Percentiles rank a stretch among this genome's conserved stretches.
phyloP scores from a whole-genome alignment of 306 rosid species.

The Inga laurina region DNA sequence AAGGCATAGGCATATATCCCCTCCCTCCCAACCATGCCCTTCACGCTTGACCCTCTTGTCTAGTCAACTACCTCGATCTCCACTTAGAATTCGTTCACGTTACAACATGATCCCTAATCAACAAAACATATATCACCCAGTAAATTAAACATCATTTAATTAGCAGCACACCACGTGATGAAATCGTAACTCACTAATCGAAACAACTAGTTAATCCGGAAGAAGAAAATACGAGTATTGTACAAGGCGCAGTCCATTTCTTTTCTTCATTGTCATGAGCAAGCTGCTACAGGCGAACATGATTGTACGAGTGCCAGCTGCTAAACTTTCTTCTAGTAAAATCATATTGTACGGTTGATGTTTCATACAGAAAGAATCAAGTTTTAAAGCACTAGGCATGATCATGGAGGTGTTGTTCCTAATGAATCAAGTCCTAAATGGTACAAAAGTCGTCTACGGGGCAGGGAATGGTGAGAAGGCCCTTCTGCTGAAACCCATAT shows the following conservation, averaged over 20 bases:
- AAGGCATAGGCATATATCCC: conserved; percentile 19
- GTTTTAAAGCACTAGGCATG: conserved; percentile 73
- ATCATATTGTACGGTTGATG: no score
- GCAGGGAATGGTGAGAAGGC: conserved; percentile 87
- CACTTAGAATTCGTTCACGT: conserved; percentile 26
- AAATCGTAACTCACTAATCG: conserved; percentile 9
- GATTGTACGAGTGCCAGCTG: not conserved
- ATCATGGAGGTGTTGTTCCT: conserved; percentile 41
- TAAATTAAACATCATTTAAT: not conserved
- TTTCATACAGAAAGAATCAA: conserved; percentile 26
- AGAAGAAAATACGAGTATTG: not conserved
- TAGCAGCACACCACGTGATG: not conserved
- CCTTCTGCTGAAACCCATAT: conserved; percentile 79
- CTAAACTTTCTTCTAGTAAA: no score
- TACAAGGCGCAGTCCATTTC: conserved; percentile 28
- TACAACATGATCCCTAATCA: not conserved
- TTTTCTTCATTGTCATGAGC: conserved; percentile 26
- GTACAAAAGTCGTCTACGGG: conserved; percentile 71
- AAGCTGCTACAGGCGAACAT: not conserved
- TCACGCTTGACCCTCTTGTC: conserved; percentile 33
- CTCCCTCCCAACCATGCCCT: conserved; percentile 39
- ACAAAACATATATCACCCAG: not conserved
- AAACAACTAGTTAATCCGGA: conserved; percentile 19
- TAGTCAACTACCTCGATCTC: conserved; percentile 8
- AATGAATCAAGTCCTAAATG: conserved; percentile 62